Conservation (phyloP, 306 rosid genomes). For the Dalbergia oliveri region DNA sequence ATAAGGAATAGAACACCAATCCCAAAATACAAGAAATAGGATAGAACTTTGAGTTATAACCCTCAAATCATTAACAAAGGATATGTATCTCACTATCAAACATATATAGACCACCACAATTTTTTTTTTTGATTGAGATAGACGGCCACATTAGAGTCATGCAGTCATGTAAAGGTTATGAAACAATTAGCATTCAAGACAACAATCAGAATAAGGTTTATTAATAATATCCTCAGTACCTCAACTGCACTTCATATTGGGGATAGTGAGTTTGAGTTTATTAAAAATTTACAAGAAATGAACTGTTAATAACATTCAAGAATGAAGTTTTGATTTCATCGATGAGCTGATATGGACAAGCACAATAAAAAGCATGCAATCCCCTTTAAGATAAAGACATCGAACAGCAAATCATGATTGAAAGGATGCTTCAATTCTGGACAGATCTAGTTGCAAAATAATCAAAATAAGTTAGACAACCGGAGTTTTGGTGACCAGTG, state of each 20-base stretch:
- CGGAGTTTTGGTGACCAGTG: neutral
- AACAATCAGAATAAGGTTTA: constrained; percentile 22
- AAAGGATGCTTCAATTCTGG: neutral
- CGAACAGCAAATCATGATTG: neutral
- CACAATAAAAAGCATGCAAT: neutral
- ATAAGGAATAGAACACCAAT: neutral
- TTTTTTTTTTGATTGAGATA: too few relatives aligned
- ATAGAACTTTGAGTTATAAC: constrained; percentile 15
- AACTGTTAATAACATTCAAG: neutral
- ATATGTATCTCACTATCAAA: constrained; percentile 5
- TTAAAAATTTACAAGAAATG: constrained; percentile 31
- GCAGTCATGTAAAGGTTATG: neutral
- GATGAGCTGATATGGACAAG: neutral
- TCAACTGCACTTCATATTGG: constrained; percentile 11
- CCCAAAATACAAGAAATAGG: constrained; percentile 29
- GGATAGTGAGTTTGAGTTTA: constrained; percentile 11
- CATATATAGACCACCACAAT: neutral
- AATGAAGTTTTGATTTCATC: neutral
- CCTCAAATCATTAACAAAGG: constrained; percentile 5
- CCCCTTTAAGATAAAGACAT: constrained; percentile 1
- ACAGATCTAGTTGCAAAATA: neutral
- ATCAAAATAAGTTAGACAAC: constrained; percentile 12
- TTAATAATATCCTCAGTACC: constrained; percentile 23
- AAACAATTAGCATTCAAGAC: constrained; percentile 30
- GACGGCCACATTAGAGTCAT: neutral